Conservation (phyloP, 2,329 filamentous ascomycete species). For the Claviceps sp. region DNA sequence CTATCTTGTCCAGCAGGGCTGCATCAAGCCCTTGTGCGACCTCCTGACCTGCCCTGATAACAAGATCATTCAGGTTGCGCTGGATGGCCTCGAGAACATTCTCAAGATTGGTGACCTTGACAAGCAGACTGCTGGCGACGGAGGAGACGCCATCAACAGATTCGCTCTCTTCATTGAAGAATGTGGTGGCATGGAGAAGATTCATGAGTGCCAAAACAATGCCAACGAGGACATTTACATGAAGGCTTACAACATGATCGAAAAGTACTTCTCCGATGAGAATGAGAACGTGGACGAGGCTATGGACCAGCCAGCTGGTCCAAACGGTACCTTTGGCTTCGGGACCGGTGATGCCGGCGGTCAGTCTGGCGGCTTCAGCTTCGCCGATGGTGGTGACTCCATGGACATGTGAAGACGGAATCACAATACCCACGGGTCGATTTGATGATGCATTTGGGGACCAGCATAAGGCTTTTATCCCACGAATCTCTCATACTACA, state of each 20-base stretch:
- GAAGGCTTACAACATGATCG: constrained; percentile 99
- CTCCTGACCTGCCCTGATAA: constrained; percentile 93
- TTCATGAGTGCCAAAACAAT: constrained; percentile 99
- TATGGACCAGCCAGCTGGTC: constrained; percentile 55
- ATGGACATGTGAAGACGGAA: constrained; percentile 47
- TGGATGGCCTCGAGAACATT: constrained; percentile 97
- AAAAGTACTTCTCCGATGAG: constrained; percentile 99
- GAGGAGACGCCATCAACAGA: constrained; percentile 73
- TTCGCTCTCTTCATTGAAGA: constrained; percentile 98
- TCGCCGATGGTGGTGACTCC: constrained; percentile 57
- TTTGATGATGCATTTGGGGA: neutral
- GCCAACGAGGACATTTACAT: constrained; percentile 99
- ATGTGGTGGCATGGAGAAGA: constrained; percentile 99
- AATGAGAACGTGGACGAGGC: constrained; percentile 82
- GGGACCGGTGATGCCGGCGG: constrained; percentile 42
- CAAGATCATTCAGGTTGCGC: constrained; percentile 98
- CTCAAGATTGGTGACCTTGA: constrained; percentile 98
- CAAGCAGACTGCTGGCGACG: constrained; percentile 73
- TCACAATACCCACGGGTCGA: neutral
- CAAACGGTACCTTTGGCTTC: constrained; percentile 69
- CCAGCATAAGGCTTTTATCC: neutral
- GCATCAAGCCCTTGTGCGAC: constrained; percentile 95
- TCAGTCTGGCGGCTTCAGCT: constrained; percentile 82
- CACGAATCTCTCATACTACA: constrained; percentile 1
- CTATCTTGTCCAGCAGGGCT: constrained; percentile 83